Base-by-base conservation (phyloP, 495 filamentous ascomycete species). In the Aspergillus affinis region DNA sequence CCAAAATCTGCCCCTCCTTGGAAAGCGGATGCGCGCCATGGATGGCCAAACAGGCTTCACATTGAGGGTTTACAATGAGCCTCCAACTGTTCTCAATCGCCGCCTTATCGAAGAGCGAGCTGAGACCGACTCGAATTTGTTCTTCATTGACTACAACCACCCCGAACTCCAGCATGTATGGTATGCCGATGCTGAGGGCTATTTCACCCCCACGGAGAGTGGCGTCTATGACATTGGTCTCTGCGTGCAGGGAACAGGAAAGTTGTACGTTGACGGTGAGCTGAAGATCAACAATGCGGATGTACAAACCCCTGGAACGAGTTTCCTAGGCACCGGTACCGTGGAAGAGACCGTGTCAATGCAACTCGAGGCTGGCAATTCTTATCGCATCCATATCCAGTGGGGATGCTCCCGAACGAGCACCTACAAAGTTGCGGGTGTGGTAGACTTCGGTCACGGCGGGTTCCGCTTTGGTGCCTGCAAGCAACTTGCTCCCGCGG, bases 391-490 rank as follows among this genome's bases (percentile, higher is more conserved):
- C 27, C 70, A 77, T 29, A 74, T 87, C 53, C 77, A 84, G 57
- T 89, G 82, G 67, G 83, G 81, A 49, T 85, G 78, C 52, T 80
- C 79, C 26, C 78, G 77, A 50, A 86, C 85, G 9, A 79, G 75
- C 26, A 84, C 81, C 26, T 68, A 88, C 15, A 70, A 78, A 18
- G 63, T 73, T 3, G 78, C 69, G 21, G 76, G 70, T 18, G 74
- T 77, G n/a, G 74, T 80, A 2, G 61, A 74, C 29, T 81, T 86
- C 61, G 81, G 81, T 18, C 80, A 78, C 58, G 90, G 90, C 57
- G 90, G 89, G 7, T 87, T 88, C 65, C 80, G 90, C 6, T 86
- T 94, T 51, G 88, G 90, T 6, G 89, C 84, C 60, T 87, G 85
- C 61, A 82, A 85, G 64, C 81, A 84, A 58, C 82, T 89, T 55